A percentile compares a stretch with the other conserved stretches of the same genome.
Conservation (phyloP, 352 stramenopile genomes). For the Plasmopara muralis region DNA sequence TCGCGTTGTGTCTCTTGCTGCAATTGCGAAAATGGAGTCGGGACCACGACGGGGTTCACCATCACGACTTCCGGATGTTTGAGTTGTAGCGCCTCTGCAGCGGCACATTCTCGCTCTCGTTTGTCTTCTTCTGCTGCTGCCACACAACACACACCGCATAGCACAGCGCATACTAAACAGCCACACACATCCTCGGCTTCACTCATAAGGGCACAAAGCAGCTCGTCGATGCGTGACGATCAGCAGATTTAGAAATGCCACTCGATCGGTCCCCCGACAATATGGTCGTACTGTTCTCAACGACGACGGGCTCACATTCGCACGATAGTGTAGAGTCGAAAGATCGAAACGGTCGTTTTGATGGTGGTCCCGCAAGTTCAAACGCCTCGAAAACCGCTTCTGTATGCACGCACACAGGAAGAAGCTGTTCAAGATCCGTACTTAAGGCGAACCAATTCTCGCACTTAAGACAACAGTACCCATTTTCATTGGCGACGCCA, state of each 20-base stretch:
- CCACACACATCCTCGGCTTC: constrained; percentile 71
- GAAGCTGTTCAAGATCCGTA: constrained; percentile 18
- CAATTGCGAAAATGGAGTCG: constrained; percentile 29
- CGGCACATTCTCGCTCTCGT: constrained; percentile 58
- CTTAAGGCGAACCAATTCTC: constrained; percentile 8
- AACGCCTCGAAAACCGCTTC: too few relatives aligned
- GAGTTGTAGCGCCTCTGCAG: constrained; percentile 27
- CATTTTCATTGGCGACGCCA: neutral
- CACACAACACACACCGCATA: constrained; percentile 73
- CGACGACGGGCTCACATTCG: too few relatives aligned
- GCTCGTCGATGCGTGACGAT: too few relatives aligned
- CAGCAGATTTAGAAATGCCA: neutral
- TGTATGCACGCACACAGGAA: too few relatives aligned
- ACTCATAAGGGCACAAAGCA: constrained; percentile 37
- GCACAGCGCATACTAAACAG: constrained; percentile 57
- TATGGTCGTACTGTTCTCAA: too few relatives aligned
- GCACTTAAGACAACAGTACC: constrained; percentile 5
- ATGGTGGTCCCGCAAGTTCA: too few relatives aligned
- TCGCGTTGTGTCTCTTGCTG: constrained; percentile 16
- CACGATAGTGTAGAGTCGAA: too few relatives aligned
- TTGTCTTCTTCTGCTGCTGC: constrained; percentile 77
- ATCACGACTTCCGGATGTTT: constrained; percentile 49
- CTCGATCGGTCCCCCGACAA: neutral
- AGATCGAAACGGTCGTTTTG: too few relatives aligned
- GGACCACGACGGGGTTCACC: constrained; percentile 57